Base-by-base conservation (phyloP, 495 filamentous ascomycete genomes). In the Aspergillus asperescens region DNA sequence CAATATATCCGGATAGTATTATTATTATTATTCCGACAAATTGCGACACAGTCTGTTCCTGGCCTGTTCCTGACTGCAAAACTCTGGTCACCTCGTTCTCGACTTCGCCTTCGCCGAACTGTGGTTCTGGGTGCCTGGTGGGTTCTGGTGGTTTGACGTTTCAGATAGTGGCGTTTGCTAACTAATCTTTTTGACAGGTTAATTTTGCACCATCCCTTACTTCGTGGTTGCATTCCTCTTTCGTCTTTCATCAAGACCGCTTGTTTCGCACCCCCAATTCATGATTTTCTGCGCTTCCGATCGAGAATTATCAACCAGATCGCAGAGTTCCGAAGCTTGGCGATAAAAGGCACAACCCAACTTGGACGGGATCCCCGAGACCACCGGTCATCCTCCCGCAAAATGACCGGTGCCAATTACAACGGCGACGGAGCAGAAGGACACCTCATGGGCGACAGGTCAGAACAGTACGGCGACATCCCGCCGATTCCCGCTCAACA, bases 341-440 rank as follows among this genome's bases (percentile, higher is more conserved):
- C 18, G 12, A 13, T 23, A 35, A n/a, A 35, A 12, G n/a, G 4
- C 8, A 25, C 34, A 25, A 25, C 9, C 16, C 9, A 38, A 28
- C 25, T 15, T 29, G n/a, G 20, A 29, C 1, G 9, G 31, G 3
- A 45, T 8, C 0, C 2, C n/a, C n/a, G n/a, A n/a, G 13, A 16
- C 4, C 24, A 20, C 23, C 31, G 28, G 44, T 35, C 16, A 28
- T 32, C 5, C 3, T 45, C 16, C 29, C 8, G 27, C 45, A 28
- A 28, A 27, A 56, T 66, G 59, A 25, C 56, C 60, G 44, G 57
- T 41, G 31, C 48, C 61, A 55, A 57, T 40, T 48, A 57, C 54
- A 41, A 59, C 55, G 42, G 41, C 9, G 22, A 27, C 40, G 10
- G 23, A 20, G 20, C 48, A 22, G 44, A 46, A 22, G 53, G 25